Conservation (phyloP, 306 rosid species). For the Lathyrus oleraceus region DNA sequence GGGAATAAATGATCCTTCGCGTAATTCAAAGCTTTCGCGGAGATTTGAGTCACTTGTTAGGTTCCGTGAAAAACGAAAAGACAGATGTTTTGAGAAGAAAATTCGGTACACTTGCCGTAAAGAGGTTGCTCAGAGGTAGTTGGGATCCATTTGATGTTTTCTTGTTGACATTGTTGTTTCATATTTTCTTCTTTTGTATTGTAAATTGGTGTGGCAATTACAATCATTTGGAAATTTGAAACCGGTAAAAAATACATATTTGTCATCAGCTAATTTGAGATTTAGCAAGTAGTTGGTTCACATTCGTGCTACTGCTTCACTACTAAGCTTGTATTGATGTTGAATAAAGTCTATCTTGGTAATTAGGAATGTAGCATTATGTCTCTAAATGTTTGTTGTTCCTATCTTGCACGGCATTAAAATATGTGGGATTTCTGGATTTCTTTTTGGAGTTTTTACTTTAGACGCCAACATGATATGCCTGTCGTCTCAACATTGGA, state of each 20-base stretch:
- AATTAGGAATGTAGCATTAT: conserved; percentile 1
- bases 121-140: conserved; percentile 77
- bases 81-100: conserved; percentile 80
- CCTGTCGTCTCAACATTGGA: conserved; percentile 12
- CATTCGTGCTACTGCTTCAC: not conserved
- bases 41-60: conserved; percentile 80
- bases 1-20: conserved; percentile 55
- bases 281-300: not conserved
- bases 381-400: conserved; percentile 16
- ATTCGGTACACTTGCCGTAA: conserved; percentile 69
- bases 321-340: conserved; percentile 8
- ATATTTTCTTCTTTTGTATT: conserved; percentile 4
- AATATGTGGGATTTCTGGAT: conserved; percentile 4
- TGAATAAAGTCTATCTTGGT: not conserved
- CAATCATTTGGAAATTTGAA: conserved; percentile 5
- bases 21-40: conserved; percentile 58
- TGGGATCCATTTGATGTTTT: not conserved
- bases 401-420: not conserved
- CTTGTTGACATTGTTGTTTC: not conserved
- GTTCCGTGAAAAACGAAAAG: conserved; percentile 80
- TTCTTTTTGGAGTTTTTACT: not conserved
- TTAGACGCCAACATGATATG: not conserved
- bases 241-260: not conserved
- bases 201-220: not conserved
- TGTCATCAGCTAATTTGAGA: conserved; percentile 3